Evolutionary conservation across 2,329 filamentous ascomycete genomes (phyloP), one percentile per base, ranked within the genome.

Genomic region (Leptographium galeiforme): DNA sequence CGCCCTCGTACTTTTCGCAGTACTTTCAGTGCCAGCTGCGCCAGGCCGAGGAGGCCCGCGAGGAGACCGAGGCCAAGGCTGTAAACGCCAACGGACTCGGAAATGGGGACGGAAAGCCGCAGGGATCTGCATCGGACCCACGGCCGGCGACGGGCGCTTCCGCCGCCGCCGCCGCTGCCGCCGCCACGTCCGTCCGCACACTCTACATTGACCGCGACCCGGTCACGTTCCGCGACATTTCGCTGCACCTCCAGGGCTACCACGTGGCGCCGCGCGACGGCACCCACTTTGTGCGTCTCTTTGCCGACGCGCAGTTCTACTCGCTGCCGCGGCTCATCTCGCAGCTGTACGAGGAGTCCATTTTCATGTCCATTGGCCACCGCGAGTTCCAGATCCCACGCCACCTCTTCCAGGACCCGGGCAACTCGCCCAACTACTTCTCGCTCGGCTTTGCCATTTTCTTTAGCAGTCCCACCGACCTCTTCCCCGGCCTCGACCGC

Each of bases 171-270:
- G 76, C 78, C 53, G 55, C 69, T 6, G 66, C 63, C 41, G 59
- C 63, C 8, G 12, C 8, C 34, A 36, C 6, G 67, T 25, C 70
- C 48, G 72, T 95, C 55, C 82, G 85, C 59, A 95, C 91, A 0
- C 75, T 97, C 8, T 96, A 96, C 69, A 96, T 97, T 63, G 91
- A 97, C 67, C 85, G 91, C 57, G 91, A 97, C 67, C 90, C 91
- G 0, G 75, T 75, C 14, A 96, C 89, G 0, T 97, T 97, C 66
- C 78, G 77, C 62, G 89, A 96, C 64, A 96, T 97, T 58, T 85
- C 86, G 40, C 75, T 90, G 53, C 90, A 97, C 72, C 74, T 97
- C 25, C 90, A 95, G 71, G 88, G 91, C 47, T 97, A 97, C 67
- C 85, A 95, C 70, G 78, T 96, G 56, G 76, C 78, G 53, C 90